These are phyloP conservation scores for Penicillium coffeae DNA, from an alignment of 495 filamentous ascomycete species.

Conservation along the genomic window DNA sequence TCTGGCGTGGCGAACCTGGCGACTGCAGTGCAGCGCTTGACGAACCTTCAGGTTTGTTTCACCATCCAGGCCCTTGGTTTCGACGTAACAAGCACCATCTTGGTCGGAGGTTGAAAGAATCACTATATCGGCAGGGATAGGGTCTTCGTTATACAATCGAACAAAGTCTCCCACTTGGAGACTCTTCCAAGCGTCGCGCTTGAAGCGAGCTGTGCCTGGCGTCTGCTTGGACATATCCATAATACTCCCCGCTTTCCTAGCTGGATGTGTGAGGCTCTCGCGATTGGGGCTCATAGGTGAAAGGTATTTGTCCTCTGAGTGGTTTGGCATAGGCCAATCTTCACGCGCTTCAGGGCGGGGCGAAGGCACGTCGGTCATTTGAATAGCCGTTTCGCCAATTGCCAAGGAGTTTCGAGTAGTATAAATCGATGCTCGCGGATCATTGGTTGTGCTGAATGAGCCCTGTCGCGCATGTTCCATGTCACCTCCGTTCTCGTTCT, in stretches of 20 bases:
- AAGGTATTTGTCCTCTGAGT: constrained; percentile 24
- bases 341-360: constrained; percentile 56
- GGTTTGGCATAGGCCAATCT: constrained; percentile 31
- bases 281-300: constrained; percentile 33
- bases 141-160: constrained; percentile 92
- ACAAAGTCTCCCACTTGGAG: constrained; percentile 96
- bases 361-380: constrained; percentile 94
- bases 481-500: constrained; percentile 32
- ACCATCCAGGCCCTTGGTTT: constrained; percentile 97
- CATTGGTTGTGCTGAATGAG: constrained; percentile 61
- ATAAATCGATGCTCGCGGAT: constrained; percentile 57
- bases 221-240: constrained; percentile 56
- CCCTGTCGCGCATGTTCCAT: constrained; percentile 48
- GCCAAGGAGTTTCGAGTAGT: constrained; percentile 55
- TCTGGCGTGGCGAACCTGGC: constrained; percentile 77
- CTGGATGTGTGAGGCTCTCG: constrained; percentile 27
- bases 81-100: constrained; percentile 94
- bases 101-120: constrained; percentile 93
- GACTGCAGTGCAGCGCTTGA: constrained; percentile 81
- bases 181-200: constrained; percentile 92
- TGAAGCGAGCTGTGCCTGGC: constrained; percentile 70
- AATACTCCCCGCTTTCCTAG: constrained; percentile 60
- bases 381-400: constrained; percentile 58
- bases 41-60: constrained; percentile 98
- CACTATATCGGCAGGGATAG: constrained; percentile 90